phyloP scores from a whole-genome alignment of 345 rosid genomes.

The Punica granatum region DNA sequence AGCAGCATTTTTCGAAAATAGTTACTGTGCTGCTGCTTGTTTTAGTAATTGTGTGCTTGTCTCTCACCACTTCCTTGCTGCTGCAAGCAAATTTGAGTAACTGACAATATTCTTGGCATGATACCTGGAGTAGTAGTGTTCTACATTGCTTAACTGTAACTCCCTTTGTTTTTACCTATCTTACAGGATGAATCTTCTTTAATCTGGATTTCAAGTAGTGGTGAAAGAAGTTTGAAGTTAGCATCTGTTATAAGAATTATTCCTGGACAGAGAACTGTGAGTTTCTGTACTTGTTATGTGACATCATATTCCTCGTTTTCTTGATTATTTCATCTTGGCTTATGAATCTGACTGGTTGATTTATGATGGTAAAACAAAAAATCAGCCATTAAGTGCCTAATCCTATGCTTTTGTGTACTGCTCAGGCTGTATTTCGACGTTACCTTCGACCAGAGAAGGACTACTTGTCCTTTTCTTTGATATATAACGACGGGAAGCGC shows the following conservation, averaged over 20 bases:
- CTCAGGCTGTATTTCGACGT: constrained; percentile 83
- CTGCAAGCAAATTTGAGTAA: neutral
- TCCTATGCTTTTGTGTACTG: constrained; percentile 8
- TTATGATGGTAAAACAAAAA: neutral
- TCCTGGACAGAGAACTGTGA: constrained; percentile 98
- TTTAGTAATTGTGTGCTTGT: neutral
- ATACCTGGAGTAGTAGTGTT: neutral
- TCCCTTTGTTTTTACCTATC: constrained; percentile 4
- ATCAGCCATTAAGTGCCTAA: neutral
- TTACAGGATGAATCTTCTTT: constrained; percentile 86
- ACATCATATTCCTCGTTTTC: constrained; percentile 3
- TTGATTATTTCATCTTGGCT: constrained; percentile 3
- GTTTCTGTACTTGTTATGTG: constrained; percentile 17
- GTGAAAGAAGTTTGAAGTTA: constrained; percentile 80
- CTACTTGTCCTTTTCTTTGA: constrained; percentile 81
- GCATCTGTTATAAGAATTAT: constrained; percentile 69
- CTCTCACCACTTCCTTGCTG: neutral
- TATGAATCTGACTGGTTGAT: neutral
- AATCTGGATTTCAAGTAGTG: constrained; percentile 79
- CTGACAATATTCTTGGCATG: neutral
- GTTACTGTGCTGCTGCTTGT: neutral
- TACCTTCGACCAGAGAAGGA: constrained; percentile 80
- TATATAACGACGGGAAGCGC: constrained; percentile 73
- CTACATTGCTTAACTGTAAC: neutral
- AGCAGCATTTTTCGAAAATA: neutral